Evolutionary conservation across 306 rosid genomes (phyloP).

Genomic region (Quercus robur): DNA sequence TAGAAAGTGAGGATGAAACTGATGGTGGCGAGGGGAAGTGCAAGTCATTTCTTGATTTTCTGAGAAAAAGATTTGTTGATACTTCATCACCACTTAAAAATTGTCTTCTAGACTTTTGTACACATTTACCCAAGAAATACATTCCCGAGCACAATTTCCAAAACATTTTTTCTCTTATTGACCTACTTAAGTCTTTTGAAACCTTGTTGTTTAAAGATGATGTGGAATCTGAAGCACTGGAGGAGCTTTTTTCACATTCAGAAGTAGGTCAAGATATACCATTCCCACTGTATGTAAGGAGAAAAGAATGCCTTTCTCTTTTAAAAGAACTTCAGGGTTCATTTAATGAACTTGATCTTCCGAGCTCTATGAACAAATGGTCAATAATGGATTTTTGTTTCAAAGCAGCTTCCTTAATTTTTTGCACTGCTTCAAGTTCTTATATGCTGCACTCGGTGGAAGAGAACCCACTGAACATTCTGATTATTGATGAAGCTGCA

Average conservation of each 20-base stretch:
- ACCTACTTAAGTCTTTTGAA: conserved; percentile 36
- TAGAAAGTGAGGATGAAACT: conserved; percentile 13
- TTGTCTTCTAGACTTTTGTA: conserved; percentile 39
- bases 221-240: conserved; percentile 32
- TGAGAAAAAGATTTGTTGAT: conserved; percentile 37
- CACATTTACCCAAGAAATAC: conserved; percentile 49
- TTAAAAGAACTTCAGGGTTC: conserved; percentile 36
- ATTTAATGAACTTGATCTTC: conserved; percentile 43
- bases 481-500: conserved; percentile 83
- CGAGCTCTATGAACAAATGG: conserved; percentile 13
- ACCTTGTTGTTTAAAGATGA: conserved; percentile 28
- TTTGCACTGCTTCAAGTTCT: conserved; percentile 71
- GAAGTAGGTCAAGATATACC: background rate
- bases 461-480: conserved; percentile 39
- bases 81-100: conserved; percentile 26
- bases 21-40: conserved; percentile 9
- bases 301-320: conserved; percentile 43
- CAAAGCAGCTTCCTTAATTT: conserved; percentile 51
- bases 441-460: conserved; percentile 38
- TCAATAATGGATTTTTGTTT: conserved; percentile 47
- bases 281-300: conserved; percentile 18
- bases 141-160: conserved; percentile 28
- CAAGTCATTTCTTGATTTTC: conserved; percentile 52
- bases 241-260: conserved; percentile 36
- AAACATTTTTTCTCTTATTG: conserved; percentile 26